A percentile compares a stretch with the other conserved stretches of the same genome.
phyloP scores from a whole-genome alignment of 2,329 filamentous ascomycete genomes.

The Aspergillus costaricaensis region DNA sequence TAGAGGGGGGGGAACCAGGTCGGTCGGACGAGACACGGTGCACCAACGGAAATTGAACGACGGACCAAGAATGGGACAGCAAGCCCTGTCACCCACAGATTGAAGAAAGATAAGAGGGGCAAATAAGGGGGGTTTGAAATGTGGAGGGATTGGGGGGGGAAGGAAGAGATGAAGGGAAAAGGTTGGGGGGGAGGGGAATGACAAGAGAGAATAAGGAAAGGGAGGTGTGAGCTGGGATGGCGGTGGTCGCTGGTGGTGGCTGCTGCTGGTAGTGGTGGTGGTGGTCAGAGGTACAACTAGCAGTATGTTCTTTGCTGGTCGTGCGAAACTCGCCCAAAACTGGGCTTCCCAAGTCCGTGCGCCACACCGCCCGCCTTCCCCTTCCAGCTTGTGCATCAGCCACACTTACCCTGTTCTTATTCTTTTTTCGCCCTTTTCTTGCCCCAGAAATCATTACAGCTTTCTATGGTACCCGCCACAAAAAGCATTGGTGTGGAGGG shows the following conservation, averaged over 20 bases:
- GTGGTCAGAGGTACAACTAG: neutral
- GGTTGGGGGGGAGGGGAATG: constrained; percentile 4
- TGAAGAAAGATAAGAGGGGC: constrained; percentile 1
- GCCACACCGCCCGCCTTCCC: constrained; percentile 18
- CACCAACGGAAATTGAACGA: constrained; percentile 5
- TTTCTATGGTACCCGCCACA: neutral
- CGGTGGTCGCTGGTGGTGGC: neutral
- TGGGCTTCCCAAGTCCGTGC: constrained; percentile 14
- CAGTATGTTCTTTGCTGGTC: neutral
- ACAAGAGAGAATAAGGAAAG: neutral
- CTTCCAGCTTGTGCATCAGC: constrained; percentile 6
- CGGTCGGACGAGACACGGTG: constrained; percentile 11
- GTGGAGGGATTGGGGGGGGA: constrained; percentile 5
- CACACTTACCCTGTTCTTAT: neutral
- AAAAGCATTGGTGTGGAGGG: neutral
- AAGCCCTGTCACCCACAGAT: constrained; percentile 8
- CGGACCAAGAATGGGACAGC: neutral
- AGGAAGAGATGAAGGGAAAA: constrained; percentile 5
- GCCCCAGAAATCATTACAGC: neutral
- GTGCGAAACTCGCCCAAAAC: neutral
- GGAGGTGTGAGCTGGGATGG: neutral
- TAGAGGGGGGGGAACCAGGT: constrained; percentile 7
- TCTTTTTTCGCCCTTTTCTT: neutral
- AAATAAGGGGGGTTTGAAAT: neutral
- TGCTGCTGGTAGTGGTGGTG: too few species aligned